A percentile compares a stretch with the other conserved stretches of the same genome.
These are phyloP conservation scores for Postia placenta DNA, from an alignment of 768 basidiomycete species.

Conservation along the genomic window DNA sequence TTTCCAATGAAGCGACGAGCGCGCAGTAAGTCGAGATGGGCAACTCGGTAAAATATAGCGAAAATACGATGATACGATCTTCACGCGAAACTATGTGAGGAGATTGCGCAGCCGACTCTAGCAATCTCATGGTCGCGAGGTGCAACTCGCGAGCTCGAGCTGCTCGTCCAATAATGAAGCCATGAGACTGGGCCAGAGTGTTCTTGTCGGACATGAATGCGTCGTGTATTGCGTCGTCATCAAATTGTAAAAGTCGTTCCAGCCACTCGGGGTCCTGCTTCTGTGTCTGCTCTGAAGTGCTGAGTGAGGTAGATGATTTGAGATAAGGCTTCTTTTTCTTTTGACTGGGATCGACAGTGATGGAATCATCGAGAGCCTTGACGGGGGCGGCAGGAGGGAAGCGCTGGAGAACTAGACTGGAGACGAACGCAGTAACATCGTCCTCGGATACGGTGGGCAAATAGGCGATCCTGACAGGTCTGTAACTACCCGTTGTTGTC, in stretches of 20 bases:
- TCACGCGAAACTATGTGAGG: slow-evolving; percentile 44
- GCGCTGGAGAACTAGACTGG: slow-evolving; percentile 37
- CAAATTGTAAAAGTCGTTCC: slow-evolving; percentile 46
- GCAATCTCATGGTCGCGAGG: slow-evolving; percentile 40
- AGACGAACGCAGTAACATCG: slow-evolving; percentile 52
- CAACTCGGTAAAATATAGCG: slow-evolving; percentile 58
- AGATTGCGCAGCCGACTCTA: slow-evolving; percentile 36
- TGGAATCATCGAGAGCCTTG: slow-evolving; percentile 46
- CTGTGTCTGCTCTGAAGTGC: background rate
- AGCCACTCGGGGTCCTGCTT: slow-evolving; percentile 24
- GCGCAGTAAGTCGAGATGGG: slow-evolving; percentile 62
- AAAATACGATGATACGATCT: slow-evolving; percentile 51
- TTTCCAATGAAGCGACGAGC: slow-evolving; percentile 48
- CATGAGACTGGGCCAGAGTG: slow-evolving; percentile 68
- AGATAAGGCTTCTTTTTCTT: background rate
- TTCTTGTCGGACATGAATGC: slow-evolving; percentile 64
- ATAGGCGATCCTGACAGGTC: slow-evolving; percentile 58
- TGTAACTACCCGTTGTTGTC: slow-evolving; percentile 51
- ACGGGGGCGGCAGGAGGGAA: slow-evolving; percentile 29
- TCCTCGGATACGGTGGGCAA: slow-evolving; percentile 51
- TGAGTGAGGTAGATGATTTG: background rate
- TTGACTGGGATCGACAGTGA: slow-evolving; percentile 44
- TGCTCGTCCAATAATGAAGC: slow-evolving; percentile 63
- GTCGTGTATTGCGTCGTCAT: slow-evolving; percentile 50
- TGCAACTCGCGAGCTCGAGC: slow-evolving; percentile 63